A percentile compares a stretch with the other conserved stretches of the same genome.
Conservation (phyloP, 1,284 basidiomycete genomes). For the Ustilago curta region DNA sequence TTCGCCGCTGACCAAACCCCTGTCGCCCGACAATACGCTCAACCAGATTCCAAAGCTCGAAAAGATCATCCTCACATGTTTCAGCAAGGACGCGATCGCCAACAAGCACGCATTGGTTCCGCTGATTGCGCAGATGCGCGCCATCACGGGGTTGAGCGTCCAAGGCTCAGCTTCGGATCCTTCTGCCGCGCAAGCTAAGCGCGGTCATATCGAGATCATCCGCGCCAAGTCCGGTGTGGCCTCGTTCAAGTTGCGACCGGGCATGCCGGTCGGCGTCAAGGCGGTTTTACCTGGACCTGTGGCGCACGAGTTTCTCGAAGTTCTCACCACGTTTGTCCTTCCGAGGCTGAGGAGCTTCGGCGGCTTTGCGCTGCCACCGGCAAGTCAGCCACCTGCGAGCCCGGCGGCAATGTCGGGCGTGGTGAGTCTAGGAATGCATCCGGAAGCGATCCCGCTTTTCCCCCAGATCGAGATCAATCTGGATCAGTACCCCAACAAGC, state of each 20-base stretch:
- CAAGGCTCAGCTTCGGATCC: conserved; percentile 56
- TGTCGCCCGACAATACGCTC: conserved; percentile 36
- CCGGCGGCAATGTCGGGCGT: conserved; percentile 84
- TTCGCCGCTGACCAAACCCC: conserved; percentile 54
- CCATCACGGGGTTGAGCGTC: conserved; percentile 84
- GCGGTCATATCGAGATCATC: conserved; percentile 78
- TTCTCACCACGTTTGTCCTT: conserved; percentile 91
- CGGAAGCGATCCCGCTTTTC: conserved; percentile 88
- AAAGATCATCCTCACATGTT: conserved; percentile 75
- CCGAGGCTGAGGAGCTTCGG: conserved; percentile 90
- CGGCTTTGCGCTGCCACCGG: conserved; percentile 80
- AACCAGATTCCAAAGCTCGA: conserved; percentile 77
- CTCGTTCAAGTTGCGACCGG: conserved; percentile 84
- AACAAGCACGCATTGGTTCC: conserved; percentile 84
- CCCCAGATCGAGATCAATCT: conserved; percentile 73
- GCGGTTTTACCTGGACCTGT: conserved; percentile 87
- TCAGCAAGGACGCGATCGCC: conserved; percentile 73
- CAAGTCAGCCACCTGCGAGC: conserved; percentile 56
- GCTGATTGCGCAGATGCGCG: conserved; percentile 86
- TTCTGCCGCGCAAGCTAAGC: conserved; percentile 3
- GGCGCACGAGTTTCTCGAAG: conserved; percentile 93
- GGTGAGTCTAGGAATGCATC: conserved; percentile 86
- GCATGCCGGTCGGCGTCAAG: conserved; percentile 86
- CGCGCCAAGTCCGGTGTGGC: conserved; percentile 82
- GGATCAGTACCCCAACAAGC: conserved; percentile 65